phyloP scores from a whole-genome alignment of 306 rosid genomes.

The Mimosa bimucronata region DNA sequence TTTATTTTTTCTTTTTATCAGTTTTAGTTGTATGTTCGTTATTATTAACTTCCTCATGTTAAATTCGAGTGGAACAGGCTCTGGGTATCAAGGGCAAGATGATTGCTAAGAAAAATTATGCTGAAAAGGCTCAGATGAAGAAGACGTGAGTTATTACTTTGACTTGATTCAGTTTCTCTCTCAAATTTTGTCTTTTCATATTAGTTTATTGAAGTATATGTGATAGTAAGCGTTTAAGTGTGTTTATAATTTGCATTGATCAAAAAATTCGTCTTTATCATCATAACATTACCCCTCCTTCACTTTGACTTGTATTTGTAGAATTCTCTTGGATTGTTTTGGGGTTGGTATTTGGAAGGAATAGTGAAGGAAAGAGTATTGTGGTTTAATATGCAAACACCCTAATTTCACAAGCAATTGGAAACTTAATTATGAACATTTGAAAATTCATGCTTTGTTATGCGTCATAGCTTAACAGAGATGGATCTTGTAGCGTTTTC shows the following conservation, averaged over 20 bases:
- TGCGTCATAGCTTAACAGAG: neutral
- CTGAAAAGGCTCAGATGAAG: conserved; percentile 72
- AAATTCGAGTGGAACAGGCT: conserved; percentile 43
- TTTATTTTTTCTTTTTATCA: neutral
- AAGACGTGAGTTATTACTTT: conserved; percentile 56
- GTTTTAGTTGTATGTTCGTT: neutral
- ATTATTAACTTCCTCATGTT: neutral
- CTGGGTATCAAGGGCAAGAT: conserved; percentile 74
- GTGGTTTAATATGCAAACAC: neutral
- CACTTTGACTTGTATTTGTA: neutral
- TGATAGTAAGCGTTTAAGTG: neutral
- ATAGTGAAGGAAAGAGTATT: neutral
- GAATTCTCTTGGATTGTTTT: neutral
- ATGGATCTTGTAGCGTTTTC: neutral
- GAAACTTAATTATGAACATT: neutral
- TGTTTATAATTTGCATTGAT: neutral
- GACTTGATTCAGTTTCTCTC: neutral
- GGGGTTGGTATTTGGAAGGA: neutral
- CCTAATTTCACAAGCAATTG: neutral
- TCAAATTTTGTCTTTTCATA: neutral
- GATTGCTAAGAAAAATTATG: conserved; percentile 70
- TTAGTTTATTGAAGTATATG: neutral
- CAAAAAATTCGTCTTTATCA: neutral
- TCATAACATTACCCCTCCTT: no score
- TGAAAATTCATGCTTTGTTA: neutral